phyloP scores from a whole-genome alignment of 140 eudicot species.

The Anethum foeniculum region DNA sequence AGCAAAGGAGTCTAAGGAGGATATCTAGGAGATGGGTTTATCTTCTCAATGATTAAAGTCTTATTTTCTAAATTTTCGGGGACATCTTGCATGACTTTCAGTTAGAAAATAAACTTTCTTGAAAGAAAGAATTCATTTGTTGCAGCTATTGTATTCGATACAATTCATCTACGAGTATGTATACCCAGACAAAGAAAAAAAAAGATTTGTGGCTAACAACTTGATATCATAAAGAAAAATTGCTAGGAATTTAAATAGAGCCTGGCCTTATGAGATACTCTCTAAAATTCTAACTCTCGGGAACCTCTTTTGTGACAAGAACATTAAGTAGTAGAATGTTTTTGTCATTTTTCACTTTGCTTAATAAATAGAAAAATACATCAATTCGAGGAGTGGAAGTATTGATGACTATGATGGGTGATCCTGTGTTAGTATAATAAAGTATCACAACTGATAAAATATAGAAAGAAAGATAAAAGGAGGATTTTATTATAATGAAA shows the following conservation, averaged over 20 bases:
- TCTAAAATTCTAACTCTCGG: background rate
- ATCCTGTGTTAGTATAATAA: background rate
- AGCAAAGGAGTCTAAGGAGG: no score
- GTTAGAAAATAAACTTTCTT: no score
- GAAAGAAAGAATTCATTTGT: no score
- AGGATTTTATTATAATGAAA: no score
- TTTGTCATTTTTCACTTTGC: background rate
- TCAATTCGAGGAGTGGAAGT: background rate
- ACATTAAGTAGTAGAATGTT: background rate
- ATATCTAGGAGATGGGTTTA: no score
- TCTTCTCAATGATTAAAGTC: no score
- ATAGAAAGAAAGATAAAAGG: no score
- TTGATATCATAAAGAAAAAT: conserved; percentile 14
- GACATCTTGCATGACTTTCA: no score
- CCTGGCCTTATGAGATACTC: background rate
- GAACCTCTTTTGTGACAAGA: background rate
- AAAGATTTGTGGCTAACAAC: conserved; percentile 18
- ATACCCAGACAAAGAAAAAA: no score
- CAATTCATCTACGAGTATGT: no score
- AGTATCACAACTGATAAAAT: background rate
- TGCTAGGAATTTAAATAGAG: background rate
- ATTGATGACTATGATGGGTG: background rate
- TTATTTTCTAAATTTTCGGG: no score
- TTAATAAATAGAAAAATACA: background rate
- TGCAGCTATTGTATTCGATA: no score